Evolutionary conservation across 2,329 filamentous ascomycete genomes (phyloP).

Genomic region (Thelonectria blattea): DNA sequence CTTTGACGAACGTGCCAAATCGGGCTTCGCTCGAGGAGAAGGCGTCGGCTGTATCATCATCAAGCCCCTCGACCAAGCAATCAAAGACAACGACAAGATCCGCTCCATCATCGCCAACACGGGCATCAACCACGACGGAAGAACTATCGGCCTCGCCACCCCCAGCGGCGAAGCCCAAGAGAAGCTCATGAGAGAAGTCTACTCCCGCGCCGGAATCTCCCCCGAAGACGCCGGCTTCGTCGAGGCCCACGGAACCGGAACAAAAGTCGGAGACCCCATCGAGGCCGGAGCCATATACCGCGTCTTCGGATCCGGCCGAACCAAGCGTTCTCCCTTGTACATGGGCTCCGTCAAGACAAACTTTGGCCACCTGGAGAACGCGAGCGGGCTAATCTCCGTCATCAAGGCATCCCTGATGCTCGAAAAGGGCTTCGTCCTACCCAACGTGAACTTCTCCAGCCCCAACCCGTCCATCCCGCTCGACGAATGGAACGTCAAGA

Average conservation of each 20-base stretch:
- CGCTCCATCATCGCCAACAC: conserved; percentile 24
- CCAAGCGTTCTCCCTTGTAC: conserved; percentile 45
- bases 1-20: conserved; percentile 23
- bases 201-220: conserved; percentile 40
- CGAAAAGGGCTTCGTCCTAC: conserved; percentile 56
- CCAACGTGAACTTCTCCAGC: conserved; percentile 57
- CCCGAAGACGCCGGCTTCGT: conserved; percentile 42
- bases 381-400: conserved; percentile 56
- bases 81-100: conserved; percentile 27
- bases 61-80: conserved; percentile 24
- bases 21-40: conserved; percentile 24
- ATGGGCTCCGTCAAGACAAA: conserved; percentile 59
- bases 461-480: conserved; percentile 57
- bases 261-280: conserved; percentile 61
- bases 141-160: conserved; percentile 53
- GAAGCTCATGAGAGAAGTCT: conserved; percentile 46
- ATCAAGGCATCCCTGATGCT: conserved; percentile 60
- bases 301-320: conserved; percentile 49
- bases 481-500: conserved; percentile 56
- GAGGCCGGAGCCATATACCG: conserved; percentile 56
- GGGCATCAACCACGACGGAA: conserved; percentile 26
- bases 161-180: conserved; percentile 58
- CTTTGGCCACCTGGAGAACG: conserved; percentile 59
- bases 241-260: conserved; percentile 64
- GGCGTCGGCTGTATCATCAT: conserved; percentile 26